A percentile compares a stretch with the other conserved stretches of the same genome.
These are phyloP conservation scores for Misopates orontium DNA, from an alignment of 257 asterid species.

Conservation along the genomic window DNA sequence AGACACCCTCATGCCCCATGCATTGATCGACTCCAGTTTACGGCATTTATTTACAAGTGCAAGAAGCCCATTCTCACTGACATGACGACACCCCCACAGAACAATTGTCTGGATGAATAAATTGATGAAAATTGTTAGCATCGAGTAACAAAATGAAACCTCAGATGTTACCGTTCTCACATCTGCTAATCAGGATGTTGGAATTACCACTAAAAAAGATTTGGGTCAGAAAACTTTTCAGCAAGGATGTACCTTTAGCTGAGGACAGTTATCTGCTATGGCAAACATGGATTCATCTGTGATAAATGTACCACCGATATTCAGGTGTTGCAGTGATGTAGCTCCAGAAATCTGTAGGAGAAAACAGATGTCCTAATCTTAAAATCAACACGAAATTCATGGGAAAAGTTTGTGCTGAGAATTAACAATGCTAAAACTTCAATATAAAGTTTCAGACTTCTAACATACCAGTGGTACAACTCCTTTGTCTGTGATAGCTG, in stretches of 20 bases:
- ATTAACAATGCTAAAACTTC: not conserved
- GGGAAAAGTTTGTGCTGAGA: too few species aligned
- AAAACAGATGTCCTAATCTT: not conserved
- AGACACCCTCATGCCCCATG: slow-evolving; percentile 81
- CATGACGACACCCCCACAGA: slow-evolving; percentile 92
- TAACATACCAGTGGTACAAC: slow-evolving; percentile 36
- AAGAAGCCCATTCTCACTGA: slow-evolving; percentile 74
- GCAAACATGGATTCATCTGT: slow-evolving; percentile 73
- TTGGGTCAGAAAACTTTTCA: not conserved
- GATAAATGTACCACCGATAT: slow-evolving; percentile 85
- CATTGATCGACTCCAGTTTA: slow-evolving; percentile 76
- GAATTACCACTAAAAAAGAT: not conserved
- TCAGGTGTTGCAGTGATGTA: slow-evolving; percentile 71
- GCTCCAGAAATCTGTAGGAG: slow-evolving; percentile 61
- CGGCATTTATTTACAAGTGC: slow-evolving; percentile 72
- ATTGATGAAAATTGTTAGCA: not conserved
- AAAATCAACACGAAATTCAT: too few species aligned
- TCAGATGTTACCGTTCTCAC: not conserved
- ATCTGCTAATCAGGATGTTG: not conserved
- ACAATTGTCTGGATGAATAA: slow-evolving; percentile 56
- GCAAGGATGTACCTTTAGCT: slow-evolving; percentile 55
- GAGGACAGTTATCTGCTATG: slow-evolving; percentile 72
- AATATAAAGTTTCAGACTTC: not conserved
- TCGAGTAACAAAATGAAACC: not conserved
- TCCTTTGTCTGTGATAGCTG: slow-evolving; percentile 72